Percentiles rank a stretch among this genome's conserved stretches.
phyloP scores from a whole-genome alignment of 2,329 filamentous ascomycete species.

The Penicillium sp. region DNA sequence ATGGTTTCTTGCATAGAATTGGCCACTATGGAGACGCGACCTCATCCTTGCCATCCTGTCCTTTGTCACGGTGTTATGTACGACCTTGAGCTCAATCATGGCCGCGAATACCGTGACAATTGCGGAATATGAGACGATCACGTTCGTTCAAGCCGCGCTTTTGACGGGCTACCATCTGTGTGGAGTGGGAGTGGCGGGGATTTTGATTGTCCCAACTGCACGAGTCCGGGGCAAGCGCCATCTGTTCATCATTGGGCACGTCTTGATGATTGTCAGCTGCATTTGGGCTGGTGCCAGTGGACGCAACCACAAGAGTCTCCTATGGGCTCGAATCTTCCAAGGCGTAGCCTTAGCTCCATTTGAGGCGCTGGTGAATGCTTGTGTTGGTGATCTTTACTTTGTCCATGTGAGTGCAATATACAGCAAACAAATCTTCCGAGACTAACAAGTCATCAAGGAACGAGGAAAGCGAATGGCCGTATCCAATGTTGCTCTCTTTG shows the following conservation, averaged over 20 bases:
- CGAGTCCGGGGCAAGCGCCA: slow-evolving; percentile 93
- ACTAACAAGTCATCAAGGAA: slow-evolving; percentile 48
- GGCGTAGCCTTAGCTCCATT: slow-evolving; percentile 86
- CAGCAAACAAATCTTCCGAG: background rate
- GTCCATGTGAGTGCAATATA: slow-evolving; percentile 65
- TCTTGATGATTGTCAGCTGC: slow-evolving; percentile 72
- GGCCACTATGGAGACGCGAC: slow-evolving; percentile 85
- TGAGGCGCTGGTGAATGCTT: slow-evolving; percentile 85
- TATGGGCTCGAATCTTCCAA: slow-evolving; percentile 80
- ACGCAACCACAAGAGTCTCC: slow-evolving; percentile 68
- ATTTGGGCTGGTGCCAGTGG: slow-evolving; percentile 75
- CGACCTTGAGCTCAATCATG: slow-evolving; percentile 80
- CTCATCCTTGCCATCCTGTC: slow-evolving; percentile 77
- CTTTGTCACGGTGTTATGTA: slow-evolving; percentile 77
- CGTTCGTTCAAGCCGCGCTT: slow-evolving; percentile 75
- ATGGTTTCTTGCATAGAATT: slow-evolving; percentile 57
- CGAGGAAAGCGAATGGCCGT: slow-evolving; percentile 86
- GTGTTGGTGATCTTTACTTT: slow-evolving; percentile 86
- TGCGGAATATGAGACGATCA: slow-evolving; percentile 62
- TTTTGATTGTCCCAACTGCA: slow-evolving; percentile 83
- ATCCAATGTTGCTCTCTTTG: slow-evolving; percentile 68
- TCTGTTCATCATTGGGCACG: slow-evolving; percentile 74
- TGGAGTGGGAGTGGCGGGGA: slow-evolving; percentile 76
- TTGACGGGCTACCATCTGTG: slow-evolving; percentile 86
- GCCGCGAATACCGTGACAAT: slow-evolving; percentile 85